phyloP scores from a whole-genome alignment of 176 grass and related monocot species.

The Puccinellia tenuiflora region DNA sequence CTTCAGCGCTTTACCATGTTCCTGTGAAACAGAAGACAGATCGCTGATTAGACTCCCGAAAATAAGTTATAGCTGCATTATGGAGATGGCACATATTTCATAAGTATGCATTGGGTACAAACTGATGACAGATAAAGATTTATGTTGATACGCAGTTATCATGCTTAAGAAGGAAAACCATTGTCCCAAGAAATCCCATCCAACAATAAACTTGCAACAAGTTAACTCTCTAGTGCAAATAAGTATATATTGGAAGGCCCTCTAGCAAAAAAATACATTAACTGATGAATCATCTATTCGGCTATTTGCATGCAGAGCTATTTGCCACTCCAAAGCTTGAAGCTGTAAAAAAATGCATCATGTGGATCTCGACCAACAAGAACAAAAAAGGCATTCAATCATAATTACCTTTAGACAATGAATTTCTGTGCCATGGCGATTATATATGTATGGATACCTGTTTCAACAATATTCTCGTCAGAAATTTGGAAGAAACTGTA shows the following conservation, averaged over 20 bases:
- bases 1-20: slow-evolving; percentile 69
- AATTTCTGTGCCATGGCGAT: slow-evolving; percentile 80
- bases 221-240: background rate
- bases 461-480: slow-evolving; percentile 27
- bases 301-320: background rate
- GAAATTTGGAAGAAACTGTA: background rate
- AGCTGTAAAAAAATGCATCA: background rate
- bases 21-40: slow-evolving; percentile 32
- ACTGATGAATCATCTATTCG: background rate
- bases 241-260: background rate
- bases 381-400: slow-evolving; percentile 5
- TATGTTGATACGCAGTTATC: background rate
- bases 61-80: background rate
- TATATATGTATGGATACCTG: slow-evolving; percentile 89
- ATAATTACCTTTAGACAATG: slow-evolving; percentile 83
- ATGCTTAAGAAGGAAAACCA: background rate
- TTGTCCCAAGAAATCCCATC: background rate
- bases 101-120: background rate
- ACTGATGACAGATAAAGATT: background rate
- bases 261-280: background rate
- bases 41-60: background rate
- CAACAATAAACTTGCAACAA: background rate
- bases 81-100: background rate
- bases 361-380: background rate
- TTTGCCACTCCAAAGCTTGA: background rate